phyloP scores from a whole-genome alignment of 1,284 basidiomycete species.

The Ustilago bromivora region DNA sequence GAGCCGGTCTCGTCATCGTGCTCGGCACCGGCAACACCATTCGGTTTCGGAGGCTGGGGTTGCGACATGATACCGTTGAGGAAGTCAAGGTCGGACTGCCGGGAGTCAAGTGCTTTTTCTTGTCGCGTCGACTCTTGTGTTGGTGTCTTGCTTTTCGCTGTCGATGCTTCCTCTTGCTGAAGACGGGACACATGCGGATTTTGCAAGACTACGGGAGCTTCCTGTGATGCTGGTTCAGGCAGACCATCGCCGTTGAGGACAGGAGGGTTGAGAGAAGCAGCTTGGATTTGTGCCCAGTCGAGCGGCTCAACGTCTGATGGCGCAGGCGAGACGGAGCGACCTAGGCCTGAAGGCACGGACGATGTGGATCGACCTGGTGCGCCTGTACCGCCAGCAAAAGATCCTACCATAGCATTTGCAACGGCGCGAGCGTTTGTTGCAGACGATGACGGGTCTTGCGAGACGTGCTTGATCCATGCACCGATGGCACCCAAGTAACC shows the following conservation, averaged over 20 bases:
- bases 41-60: conserved; percentile 9
- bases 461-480: conserved; percentile 68
- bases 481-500: conserved; percentile 85
- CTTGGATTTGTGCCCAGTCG: conserved; percentile 37
- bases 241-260: conserved; percentile 39
- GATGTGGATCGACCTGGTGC: conserved; percentile 32
- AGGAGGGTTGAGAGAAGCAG: conserved; percentile 20
- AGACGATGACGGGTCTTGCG: conserved; percentile 34
- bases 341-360: conserved; percentile 30
- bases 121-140: conserved; percentile 38
- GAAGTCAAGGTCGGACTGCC: conserved; percentile 44
- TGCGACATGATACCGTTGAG: conserved; percentile 37
- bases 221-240: conserved; percentile 19
- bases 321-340: conserved; percentile 31
- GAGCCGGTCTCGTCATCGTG: neutral
- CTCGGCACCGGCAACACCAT: conserved; percentile 3
- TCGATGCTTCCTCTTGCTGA: conserved; percentile 16
- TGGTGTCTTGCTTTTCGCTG: conserved; percentile 31
- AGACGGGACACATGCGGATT: conserved; percentile 26
- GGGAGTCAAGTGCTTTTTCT: conserved; percentile 25
- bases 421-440: conserved; percentile 15
- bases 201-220: conserved; percentile 6
- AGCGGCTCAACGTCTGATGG: conserved; percentile 31
- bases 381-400: conserved; percentile 8
- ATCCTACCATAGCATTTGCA: conserved; percentile 34